Percentiles rank a stretch among this genome's conserved stretches.
These are phyloP conservation scores for Vitis rotundifolia DNA, from an alignment of 164 flowering plant species.

Conservation along the genomic window DNA sequence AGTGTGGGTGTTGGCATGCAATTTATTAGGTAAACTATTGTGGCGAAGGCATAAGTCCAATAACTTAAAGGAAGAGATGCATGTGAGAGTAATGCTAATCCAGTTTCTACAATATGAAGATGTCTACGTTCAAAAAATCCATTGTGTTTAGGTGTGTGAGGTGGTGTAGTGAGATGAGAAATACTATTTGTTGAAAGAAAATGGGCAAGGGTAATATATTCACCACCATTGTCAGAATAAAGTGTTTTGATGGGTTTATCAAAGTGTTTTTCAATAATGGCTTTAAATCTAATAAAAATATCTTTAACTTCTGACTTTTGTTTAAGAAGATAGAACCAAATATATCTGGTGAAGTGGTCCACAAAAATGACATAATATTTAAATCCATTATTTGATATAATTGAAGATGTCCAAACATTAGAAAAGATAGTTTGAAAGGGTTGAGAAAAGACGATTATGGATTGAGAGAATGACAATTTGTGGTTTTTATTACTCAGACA, in stretches of 20 bases:
- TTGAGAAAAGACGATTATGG: neutral
- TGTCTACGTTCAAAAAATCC: neutral
- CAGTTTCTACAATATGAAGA: constrained; percentile 13
- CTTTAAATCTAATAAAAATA: constrained; percentile 8
- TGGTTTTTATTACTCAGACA: no score
- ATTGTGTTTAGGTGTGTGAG: constrained; percentile 5
- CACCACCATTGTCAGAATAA: constrained; percentile 10
- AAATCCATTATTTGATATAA: no score
- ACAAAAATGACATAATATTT: no score
- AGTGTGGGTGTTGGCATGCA: constrained; percentile 9
- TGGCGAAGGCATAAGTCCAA: neutral
- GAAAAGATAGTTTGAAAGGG: no score
- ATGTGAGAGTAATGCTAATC: constrained; percentile 12
- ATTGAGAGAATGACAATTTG: neutral
- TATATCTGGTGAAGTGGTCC: no score
- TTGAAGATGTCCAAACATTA: no score
- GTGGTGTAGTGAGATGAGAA: constrained; percentile 3
- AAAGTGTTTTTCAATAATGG: constrained; percentile 11
- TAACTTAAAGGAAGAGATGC: constrained; percentile 6
- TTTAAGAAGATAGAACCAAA: no score
- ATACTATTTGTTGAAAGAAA: constrained; percentile 11
- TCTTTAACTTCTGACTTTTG: no score
- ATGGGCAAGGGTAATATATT: constrained; percentile 3
- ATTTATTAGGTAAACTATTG: constrained; percentile 2
- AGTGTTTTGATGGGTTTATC: constrained; percentile 7